A percentile compares a stretch with the other conserved stretches of the same genome.
Evolutionary conservation across 208 protist species (phyloP).

Genomic region (Endotrypanum monterogeii): DNA sequence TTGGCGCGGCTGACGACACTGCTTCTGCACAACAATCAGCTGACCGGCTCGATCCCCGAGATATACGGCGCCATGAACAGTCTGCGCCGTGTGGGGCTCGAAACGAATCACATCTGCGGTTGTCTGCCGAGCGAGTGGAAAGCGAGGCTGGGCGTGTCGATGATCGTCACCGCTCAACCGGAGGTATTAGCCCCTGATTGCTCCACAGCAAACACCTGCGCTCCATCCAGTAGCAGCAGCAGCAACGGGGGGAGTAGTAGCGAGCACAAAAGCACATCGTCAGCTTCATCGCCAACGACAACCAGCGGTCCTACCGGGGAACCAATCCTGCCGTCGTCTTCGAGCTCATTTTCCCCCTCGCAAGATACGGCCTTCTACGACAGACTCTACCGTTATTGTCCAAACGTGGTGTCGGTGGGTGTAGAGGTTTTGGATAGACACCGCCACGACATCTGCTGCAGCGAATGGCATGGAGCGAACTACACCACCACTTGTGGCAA

Average conservation of each 20-base stretch:
- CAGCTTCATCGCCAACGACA: background rate
- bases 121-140: background rate
- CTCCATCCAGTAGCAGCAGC: background rate
- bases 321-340: background rate
- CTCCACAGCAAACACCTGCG: background rate
- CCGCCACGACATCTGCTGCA: slow-evolving; percentile 26
- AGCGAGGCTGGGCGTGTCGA: background rate
- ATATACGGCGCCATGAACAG: background rate
- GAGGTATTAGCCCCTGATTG: background rate
- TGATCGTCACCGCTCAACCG: background rate
- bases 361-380: background rate
- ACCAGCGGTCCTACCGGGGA: background rate
- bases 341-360: background rate
- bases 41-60: background rate
- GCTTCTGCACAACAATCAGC: background rate
- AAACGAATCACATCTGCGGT: background rate
- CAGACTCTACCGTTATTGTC: background rate
- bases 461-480: slow-evolving; percentile 1
- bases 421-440: background rate
- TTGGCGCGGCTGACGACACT: background rate
- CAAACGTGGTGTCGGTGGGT: slow-evolving; percentile 7
- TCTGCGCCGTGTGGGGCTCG: background rate
- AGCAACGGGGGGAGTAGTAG: no score
- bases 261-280: background rate
- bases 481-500: slow-evolving; percentile 15